A percentile compares a stretch with the other conserved stretches of the same genome.
Evolutionary conservation across 192 early-diverging fungal genomes (phyloP).

Genomic region (Rhizoclosmatium globosum): DNA sequence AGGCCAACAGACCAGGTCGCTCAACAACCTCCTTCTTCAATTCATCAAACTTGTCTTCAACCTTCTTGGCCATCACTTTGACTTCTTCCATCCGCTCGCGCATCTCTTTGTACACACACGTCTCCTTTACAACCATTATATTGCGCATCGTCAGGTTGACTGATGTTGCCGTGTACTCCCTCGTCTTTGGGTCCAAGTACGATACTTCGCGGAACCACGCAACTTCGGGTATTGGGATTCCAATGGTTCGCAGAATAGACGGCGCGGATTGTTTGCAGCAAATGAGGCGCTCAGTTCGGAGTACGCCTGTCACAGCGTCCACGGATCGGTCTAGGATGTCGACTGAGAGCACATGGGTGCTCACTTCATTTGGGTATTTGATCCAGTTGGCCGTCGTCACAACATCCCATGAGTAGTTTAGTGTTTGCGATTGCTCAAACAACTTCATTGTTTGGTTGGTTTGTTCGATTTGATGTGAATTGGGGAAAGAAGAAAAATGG

Average conservation of each 20-base stretch:
- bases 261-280: slow-evolving; percentile 88
- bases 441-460: slow-evolving; percentile 73
- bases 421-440: slow-evolving; percentile 81
- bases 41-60: background rate
- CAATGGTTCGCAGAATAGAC: slow-evolving; percentile 69
- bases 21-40: slow-evolving; percentile 2
- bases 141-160: slow-evolving; percentile 88
- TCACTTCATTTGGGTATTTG: slow-evolving; percentile 97
- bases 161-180: slow-evolving; percentile 78
- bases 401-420: slow-evolving; percentile 83
- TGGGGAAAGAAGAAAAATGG: no score
- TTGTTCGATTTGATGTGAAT: no score
- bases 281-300: slow-evolving; percentile 92
- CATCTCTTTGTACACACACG: slow-evolving; percentile 75
- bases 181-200: slow-evolving; percentile 79
- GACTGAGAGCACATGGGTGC: slow-evolving; percentile 90
- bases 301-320: slow-evolving; percentile 82
- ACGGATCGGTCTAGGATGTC: slow-evolving; percentile 86
- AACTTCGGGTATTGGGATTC: slow-evolving; percentile 55
- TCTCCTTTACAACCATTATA: slow-evolving; percentile 85
- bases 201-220: slow-evolving; percentile 93
- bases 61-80: background rate
- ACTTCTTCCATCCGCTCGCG: background rate
- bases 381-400: slow-evolving; percentile 82
- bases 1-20: background rate